Evolutionary conservation across 2,329 filamentous ascomycete genomes (phyloP).

Genomic region (Venturia carpophila): DNA sequence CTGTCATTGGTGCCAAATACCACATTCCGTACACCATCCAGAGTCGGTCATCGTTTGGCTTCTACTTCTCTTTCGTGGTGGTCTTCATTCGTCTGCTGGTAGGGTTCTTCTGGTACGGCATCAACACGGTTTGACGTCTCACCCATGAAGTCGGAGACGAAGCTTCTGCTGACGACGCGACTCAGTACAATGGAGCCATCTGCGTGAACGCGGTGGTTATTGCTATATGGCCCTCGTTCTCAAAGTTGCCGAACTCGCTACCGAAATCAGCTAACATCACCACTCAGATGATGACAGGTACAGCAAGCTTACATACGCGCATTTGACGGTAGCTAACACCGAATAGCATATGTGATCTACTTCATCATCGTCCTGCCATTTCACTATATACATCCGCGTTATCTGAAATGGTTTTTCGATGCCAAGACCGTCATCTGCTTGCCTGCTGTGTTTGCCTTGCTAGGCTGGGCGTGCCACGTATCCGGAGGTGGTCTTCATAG

Average conservation of each 20-base stretch:
- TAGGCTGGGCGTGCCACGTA: constrained; percentile 13
- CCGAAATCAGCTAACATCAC: constrained; percentile 35
- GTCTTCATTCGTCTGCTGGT: constrained; percentile 36
- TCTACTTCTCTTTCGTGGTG: constrained; percentile 35
- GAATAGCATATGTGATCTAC: constrained; percentile 21
- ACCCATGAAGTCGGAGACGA: neutral
- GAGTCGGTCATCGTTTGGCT: constrained; percentile 35
- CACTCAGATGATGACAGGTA: constrained; percentile 35
- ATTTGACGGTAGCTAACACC: neutral
- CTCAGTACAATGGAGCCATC: constrained; percentile 29
- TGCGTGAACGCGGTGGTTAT: neutral
- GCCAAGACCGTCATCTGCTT: constrained; percentile 19
- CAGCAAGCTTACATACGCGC: neutral
- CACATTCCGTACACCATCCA: constrained; percentile 40
- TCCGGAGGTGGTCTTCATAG: constrained; percentile 19
- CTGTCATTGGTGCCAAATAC: constrained; percentile 27
- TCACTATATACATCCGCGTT: constrained; percentile 23
- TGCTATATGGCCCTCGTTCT: constrained; percentile 14
- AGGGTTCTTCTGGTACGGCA: constrained; percentile 35
- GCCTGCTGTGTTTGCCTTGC: constrained; percentile 15
- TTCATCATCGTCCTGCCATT: constrained; percentile 18
- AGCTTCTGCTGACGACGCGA: neutral
- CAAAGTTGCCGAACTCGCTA: constrained; percentile 10
- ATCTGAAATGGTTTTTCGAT: constrained; percentile 20
- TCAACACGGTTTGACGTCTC: constrained; percentile 25